Percentiles rank a stretch among this genome's conserved stretches.
These are phyloP conservation scores for Chaetomium olivaceum DNA, from an alignment of 2,329 filamentous ascomycete genomes.

Conservation along the genomic window DNA sequence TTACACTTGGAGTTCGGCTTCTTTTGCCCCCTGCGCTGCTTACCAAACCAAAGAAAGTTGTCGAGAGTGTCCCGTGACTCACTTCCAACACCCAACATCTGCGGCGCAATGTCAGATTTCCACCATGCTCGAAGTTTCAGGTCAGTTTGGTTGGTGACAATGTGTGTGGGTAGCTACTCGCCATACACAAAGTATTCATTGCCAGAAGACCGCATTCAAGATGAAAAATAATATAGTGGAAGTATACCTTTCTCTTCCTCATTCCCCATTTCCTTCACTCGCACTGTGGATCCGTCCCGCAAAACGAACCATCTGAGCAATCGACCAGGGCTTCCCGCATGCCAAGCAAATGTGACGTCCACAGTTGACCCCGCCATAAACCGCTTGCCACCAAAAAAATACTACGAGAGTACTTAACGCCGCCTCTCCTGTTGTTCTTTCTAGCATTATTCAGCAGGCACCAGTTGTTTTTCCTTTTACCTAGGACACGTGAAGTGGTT, in stretches of 20 bases:
- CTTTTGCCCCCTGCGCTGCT: no score
- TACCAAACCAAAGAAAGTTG: not conserved
- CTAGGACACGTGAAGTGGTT: not conserved
- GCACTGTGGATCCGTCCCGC: not conserved
- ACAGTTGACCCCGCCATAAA: constrained; percentile 26
- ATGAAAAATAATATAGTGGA: not conserved
- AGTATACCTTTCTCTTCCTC: not conserved
- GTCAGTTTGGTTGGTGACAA: not conserved
- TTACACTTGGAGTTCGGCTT: no score
- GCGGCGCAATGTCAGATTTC: not conserved
- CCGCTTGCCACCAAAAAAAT: constrained; percentile 32
- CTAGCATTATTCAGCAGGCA: constrained; percentile 22
- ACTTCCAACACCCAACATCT: not conserved
- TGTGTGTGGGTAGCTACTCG: not conserved
- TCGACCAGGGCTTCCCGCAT: constrained; percentile 22
- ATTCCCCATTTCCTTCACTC: not conserved
- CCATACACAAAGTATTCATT: not conserved
- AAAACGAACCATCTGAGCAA: not conserved
- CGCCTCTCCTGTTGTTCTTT: not conserved
- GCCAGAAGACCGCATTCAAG: not conserved
- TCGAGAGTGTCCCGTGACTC: constrained; percentile 8
- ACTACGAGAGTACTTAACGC: not conserved
- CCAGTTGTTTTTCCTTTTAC: not conserved
- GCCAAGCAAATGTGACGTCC: constrained; percentile 31
- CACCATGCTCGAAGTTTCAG: not conserved